phyloP scores from a whole-genome alignment of 208 protist genomes.

The Leishmania guyanensis region DNA sequence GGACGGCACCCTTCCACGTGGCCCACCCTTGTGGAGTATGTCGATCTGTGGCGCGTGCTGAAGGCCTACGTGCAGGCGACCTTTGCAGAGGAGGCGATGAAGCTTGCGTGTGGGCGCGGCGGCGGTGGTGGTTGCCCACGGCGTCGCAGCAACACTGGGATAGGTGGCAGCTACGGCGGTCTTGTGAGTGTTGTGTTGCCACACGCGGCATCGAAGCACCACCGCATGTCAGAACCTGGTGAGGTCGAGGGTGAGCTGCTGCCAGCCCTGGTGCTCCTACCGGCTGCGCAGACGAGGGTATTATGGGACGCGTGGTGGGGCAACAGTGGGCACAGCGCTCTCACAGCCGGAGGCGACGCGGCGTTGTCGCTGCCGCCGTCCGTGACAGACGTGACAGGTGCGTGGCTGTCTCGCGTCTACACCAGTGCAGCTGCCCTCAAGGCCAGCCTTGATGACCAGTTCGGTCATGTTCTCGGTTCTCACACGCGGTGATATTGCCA shows the following conservation, averaged over 20 bases:
- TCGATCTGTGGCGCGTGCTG: conserved; percentile 35
- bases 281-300: conserved; percentile 11
- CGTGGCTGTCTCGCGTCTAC: conserved; percentile 22
- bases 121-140: neutral
- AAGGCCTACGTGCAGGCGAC: conserved; percentile 24
- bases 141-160: neutral
- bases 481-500: conserved; percentile 5
- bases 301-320: conserved; percentile 33
- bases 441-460: conserved; percentile 21
- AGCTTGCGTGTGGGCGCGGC: neutral
- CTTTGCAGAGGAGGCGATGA: conserved; percentile 22
- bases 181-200: conserved; percentile 26
- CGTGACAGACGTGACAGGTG: conserved; percentile 19
- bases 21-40: conserved; percentile 19
- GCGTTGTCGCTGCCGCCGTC: conserved; percentile 3
- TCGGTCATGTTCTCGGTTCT: conserved; percentile 4
- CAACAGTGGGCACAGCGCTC: neutral
- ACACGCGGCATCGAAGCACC: neutral
- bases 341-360: neutral
- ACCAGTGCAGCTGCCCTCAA: conserved; percentile 10
- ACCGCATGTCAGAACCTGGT: neutral
- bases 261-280: conserved; percentile 17
- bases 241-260: conserved; percentile 31
- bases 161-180: conserved; percentile 7
- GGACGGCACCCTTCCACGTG: conserved; percentile 10